Base-by-base conservation (phyloP, 192 early-diverging fungal genomes). In the Umbelopsis isabellina region DNA sequence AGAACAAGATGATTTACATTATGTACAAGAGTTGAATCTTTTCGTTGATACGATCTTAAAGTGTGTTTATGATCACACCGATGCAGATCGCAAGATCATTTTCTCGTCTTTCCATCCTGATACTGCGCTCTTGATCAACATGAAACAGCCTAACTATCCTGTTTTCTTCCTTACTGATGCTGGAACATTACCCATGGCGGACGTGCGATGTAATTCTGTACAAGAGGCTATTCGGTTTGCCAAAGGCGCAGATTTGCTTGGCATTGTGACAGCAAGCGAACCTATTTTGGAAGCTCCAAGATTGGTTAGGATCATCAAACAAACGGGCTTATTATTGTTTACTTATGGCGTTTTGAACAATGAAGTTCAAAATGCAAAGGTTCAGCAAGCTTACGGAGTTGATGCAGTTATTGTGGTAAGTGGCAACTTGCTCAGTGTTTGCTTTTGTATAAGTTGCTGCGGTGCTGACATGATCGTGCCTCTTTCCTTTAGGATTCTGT, bases 71-170 rank as follows among this genome's bases (percentile, higher is more conserved):
- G 79, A 87, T 11, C 67, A 83, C 35, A 86, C 85, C 23, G 79
- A 76, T 22, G 61, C 76, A 23, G 66, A 84, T 41, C 87, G 97
- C 6, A 87, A 89, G 15, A 89, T 98, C 37, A 90, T 95, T 65
- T 97, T 98, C 80, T 95, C 95, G 1, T 91, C 91, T 18, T 98
- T 98, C 77, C 93, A 97, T 74, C 92, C 97, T 0, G 95, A 97
- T 69, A 86, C 91, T 65, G 94, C 92, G 71, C 77, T 94, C 49
- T 77, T 95, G 75, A 81, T 96, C 15, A 92, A 90, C 37, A 81
- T 93, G 75, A 98, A 98, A 82, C 90, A 95, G 69, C 89, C 88
- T 50, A 88, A 87, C 66, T 93, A 93, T 72, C 95, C 95, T 2
- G 90, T 97, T n/a, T 92, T 97, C 75, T 92, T 96, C 80, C 83